Percentiles rank a stretch among this genome's conserved stretches.
phyloP scores from a whole-genome alignment of 306 rosid species.

The Trichosanthes truncata region DNA sequence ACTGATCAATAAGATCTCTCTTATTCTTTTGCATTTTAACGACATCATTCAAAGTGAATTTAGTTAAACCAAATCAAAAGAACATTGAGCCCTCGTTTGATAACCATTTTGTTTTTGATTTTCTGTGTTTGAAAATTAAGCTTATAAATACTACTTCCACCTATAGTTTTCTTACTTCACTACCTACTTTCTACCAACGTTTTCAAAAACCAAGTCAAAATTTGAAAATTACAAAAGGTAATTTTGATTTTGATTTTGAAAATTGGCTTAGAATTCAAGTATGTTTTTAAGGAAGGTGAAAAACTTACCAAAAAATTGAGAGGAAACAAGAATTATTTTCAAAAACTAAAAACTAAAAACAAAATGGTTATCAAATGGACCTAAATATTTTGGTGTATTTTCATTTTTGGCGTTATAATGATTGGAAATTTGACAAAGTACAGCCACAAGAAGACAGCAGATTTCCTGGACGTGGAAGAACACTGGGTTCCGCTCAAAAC shows the following conservation, averaged over 20 bases:
- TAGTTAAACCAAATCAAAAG: neutral
- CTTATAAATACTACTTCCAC: too few species aligned
- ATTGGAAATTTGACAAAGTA: conserved; percentile 12
- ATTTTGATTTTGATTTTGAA: too few species aligned
- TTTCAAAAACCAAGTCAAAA: neutral
- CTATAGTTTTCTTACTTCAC: too few species aligned
- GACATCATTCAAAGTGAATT: neutral
- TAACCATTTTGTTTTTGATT: too few species aligned
- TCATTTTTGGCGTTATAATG: conserved; percentile 5
- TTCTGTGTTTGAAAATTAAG: neutral
- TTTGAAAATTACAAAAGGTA: too few species aligned
- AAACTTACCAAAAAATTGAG: neutral
- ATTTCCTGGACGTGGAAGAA: conserved; percentile 86
- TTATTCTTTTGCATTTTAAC: neutral
- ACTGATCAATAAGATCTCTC: neutral
- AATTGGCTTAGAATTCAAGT: neutral
- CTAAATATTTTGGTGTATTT: neutral
- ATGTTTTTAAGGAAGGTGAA: neutral
- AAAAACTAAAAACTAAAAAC: too few species aligned
- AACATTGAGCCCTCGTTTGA: too few species aligned
- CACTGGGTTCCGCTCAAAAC: conserved; percentile 49
- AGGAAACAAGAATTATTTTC: too few species aligned
- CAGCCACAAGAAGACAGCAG: conserved; percentile 49
- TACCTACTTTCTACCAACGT: too few species aligned
- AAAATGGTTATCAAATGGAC: neutral